Conservation (phyloP, 2,329 filamentous ascomycete genomes). For the Fusarium nanum region DNA sequence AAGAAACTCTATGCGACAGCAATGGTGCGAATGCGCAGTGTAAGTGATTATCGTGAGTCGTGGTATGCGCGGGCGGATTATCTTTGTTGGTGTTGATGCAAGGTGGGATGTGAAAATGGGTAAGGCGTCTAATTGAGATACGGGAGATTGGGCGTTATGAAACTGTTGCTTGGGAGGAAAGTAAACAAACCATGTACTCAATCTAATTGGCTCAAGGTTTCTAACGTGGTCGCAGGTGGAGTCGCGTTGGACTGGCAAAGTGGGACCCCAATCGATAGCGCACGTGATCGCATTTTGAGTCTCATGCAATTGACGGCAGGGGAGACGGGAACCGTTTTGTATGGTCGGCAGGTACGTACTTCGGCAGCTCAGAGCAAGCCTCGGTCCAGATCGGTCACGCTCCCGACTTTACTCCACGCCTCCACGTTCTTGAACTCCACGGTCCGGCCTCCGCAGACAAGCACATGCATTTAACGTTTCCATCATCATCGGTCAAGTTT, state of each 20-base stretch:
- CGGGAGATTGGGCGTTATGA: constrained; percentile 32
- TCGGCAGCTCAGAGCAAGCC: constrained; percentile 41
- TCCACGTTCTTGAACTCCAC: constrained; percentile 36
- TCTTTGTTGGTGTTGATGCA: constrained; percentile 29
- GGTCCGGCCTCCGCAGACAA: constrained; percentile 37
- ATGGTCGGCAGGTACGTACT: constrained; percentile 29
- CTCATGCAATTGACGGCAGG: neutral
- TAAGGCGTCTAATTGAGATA: constrained; percentile 31
- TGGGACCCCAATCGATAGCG: neutral
- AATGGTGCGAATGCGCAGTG: constrained; percentile 27
- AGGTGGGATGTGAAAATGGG: constrained; percentile 38
- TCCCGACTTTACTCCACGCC: constrained; percentile 45
- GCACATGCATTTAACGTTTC: constrained; percentile 48
- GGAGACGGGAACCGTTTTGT: neutral
- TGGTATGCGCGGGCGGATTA: neutral
- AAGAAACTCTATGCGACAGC: constrained; percentile 31
- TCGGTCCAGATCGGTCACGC: constrained; percentile 49
- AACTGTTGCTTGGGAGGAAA: constrained; percentile 56
- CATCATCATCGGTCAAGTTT: constrained; percentile 29
- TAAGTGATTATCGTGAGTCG: constrained; percentile 2
- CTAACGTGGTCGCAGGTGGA: constrained; percentile 14
- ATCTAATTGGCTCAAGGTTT: constrained; percentile 45
- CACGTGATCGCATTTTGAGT: constrained; percentile 30
- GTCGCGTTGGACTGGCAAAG: constrained; percentile 30
- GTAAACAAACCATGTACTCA: constrained; percentile 54